Evolutionary conservation across 441 rosid species (phyloP).

Genomic region (Breynia disticha): DNA sequence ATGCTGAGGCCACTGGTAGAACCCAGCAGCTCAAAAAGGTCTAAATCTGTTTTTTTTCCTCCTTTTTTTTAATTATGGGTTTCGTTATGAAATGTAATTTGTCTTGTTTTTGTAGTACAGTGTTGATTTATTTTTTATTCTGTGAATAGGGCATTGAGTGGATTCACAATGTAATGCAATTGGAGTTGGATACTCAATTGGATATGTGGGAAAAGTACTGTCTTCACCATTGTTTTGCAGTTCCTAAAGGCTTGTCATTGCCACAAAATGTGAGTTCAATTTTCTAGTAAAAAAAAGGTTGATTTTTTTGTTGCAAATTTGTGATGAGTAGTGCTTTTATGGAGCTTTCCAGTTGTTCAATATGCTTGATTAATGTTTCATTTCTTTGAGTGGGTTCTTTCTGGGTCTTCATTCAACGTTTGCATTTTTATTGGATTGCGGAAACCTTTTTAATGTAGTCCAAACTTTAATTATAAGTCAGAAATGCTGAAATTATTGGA

Average conservation of each 20-base stretch:
- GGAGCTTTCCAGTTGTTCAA: too few species aligned
- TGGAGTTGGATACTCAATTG: conserved; percentile 44
- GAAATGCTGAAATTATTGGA: not conserved
- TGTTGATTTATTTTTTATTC: not conserved
- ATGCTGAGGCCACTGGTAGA: conserved; percentile 30
- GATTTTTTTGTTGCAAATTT: not conserved
- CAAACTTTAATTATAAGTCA: too few species aligned
- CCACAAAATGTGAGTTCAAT: conserved; percentile 53
- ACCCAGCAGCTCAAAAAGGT: conserved; percentile 49
- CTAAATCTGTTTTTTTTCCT: not conserved
- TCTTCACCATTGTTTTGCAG: conserved; percentile 48
- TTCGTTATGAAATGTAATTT: not conserved
- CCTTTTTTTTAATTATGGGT: not conserved
- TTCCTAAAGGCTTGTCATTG: conserved; percentile 56
- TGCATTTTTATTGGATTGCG: too few species aligned
- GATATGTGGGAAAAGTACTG: conserved; percentile 69
- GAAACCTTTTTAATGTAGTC: too few species aligned
- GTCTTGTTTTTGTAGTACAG: not conserved
- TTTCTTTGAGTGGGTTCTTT: too few species aligned
- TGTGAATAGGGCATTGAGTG: conserved; percentile 39
- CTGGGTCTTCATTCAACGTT: too few species aligned
- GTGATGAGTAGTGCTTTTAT: too few species aligned
- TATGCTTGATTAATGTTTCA: too few species aligned
- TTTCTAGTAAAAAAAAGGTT: too few species aligned
- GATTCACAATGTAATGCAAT: conserved; percentile 40